Conservation (phyloP, 495 filamentous ascomycete species). For the Hypomontagnella monticulosa region DNA sequence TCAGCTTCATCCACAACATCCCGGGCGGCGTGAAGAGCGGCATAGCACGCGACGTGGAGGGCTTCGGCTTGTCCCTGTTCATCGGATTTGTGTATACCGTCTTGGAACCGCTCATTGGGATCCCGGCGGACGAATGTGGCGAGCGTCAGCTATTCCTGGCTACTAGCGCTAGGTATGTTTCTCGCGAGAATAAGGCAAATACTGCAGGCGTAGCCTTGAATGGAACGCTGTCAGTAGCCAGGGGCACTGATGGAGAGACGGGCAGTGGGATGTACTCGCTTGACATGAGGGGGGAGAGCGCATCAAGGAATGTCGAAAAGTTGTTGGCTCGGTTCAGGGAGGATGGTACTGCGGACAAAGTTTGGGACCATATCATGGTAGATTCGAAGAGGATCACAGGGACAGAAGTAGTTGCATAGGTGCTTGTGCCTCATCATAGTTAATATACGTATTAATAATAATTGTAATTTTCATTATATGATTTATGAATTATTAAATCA, state of each 20-base stretch:
- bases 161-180: slow-evolving; percentile 57
- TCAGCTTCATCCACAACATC: slow-evolving; percentile 65
- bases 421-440: no score
- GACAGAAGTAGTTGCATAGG: no score
- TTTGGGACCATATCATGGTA: slow-evolving; percentile 49
- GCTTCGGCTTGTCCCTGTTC: background rate
- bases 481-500: no score
- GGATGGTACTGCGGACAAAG: slow-evolving; percentile 54
- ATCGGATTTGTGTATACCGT: background rate
- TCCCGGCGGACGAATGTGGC: slow-evolving; percentile 51
- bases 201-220: slow-evolving; percentile 45
- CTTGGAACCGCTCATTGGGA: slow-evolving; percentile 11
- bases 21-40: slow-evolving; percentile 62
- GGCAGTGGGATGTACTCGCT: slow-evolving; percentile 52
- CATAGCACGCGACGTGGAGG: slow-evolving; percentile 9
- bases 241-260: slow-evolving; percentile 25
- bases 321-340: slow-evolving; percentile 51
- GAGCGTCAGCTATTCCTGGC: slow-evolving; percentile 60
- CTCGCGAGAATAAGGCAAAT: slow-evolving; percentile 15
- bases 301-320: slow-evolving; percentile 44
- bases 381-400: no score
- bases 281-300: slow-evolving; percentile 54
- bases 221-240: slow-evolving; percentile 44
- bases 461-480: no score
- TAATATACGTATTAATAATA: no score